These are phyloP conservation scores for Coemansia sp. DNA, from an alignment of 192 early-diverging fungal genomes.

Conservation along the genomic window DNA sequence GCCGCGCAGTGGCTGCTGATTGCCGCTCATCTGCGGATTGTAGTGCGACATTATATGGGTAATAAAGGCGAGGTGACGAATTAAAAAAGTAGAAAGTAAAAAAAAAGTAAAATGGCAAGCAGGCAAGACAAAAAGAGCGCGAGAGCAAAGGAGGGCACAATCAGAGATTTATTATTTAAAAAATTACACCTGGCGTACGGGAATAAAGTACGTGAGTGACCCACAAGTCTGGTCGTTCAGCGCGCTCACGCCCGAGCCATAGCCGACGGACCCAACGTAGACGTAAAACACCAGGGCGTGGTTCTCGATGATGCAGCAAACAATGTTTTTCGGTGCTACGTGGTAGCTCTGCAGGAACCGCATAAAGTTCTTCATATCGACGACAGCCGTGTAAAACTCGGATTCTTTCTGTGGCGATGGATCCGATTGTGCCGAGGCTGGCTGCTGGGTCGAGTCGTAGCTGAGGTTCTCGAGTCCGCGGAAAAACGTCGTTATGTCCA, in stretches of 20 bases:
- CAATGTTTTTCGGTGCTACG: slow-evolving; percentile 71
- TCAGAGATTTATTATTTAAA: too few relatives aligned
- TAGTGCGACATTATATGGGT: slow-evolving; percentile 28
- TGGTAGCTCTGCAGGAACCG: slow-evolving; percentile 74
- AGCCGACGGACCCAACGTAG: slow-evolving; percentile 40
- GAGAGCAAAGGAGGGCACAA: too few relatives aligned
- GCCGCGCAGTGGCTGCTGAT: slow-evolving; percentile 38
- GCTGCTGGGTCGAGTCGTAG: slow-evolving; percentile 51
- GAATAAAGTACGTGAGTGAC: slow-evolving; percentile 46
- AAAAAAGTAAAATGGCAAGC: background rate
- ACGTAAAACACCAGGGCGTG: slow-evolving; percentile 51
- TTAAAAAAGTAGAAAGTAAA: slow-evolving; percentile 2
- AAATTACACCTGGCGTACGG: slow-evolving; percentile 41
- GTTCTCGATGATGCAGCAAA: slow-evolving; percentile 59
- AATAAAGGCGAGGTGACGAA: background rate
- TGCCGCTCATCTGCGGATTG: slow-evolving; percentile 37
- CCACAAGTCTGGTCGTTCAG: slow-evolving; percentile 42
- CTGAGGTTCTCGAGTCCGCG: slow-evolving; percentile 58
- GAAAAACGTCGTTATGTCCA: slow-evolving; percentile 58
- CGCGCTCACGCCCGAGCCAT: slow-evolving; percentile 12
- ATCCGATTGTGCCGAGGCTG: slow-evolving; percentile 26
- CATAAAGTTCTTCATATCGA: slow-evolving; percentile 71
- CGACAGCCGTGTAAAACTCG: slow-evolving; percentile 63
- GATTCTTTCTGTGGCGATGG: slow-evolving; percentile 14
- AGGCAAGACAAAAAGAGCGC: background rate